phyloP scores from a whole-genome alignment of 192 early-diverging fungal genomes.

The Backusella circina region DNA sequence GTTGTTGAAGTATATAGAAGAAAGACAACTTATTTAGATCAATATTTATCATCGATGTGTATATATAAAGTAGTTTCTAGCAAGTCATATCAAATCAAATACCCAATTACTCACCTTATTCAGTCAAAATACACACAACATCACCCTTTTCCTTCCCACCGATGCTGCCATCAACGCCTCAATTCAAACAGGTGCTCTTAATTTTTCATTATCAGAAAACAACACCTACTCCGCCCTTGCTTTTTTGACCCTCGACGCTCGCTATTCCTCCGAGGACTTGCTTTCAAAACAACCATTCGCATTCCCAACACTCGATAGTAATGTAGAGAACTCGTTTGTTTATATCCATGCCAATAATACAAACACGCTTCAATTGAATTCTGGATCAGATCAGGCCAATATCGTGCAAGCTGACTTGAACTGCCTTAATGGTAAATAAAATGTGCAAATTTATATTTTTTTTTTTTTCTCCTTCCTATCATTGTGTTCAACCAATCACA shows the following conservation, averaged over 20 bases:
- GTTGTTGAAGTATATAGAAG: too few relatives aligned
- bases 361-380: neutral
- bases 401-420: neutral
- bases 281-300: neutral
- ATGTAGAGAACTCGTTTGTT: neutral
- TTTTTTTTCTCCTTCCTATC: neutral
- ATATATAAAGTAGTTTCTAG: neutral
- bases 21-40: too few relatives aligned
- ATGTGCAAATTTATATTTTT: neutral
- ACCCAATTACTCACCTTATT: neutral
- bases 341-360: neutral
- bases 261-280: neutral
- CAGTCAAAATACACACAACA: neutral
- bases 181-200: neutral
- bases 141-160: constrained; percentile 16
- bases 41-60: neutral
- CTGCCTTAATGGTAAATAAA: constrained; percentile 25
- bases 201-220: neutral
- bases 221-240: neutral
- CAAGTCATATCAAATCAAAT: neutral
- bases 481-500: neutral
- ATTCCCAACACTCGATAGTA: neutral
- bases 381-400: neutral
- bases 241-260: neutral
- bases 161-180: constrained; percentile 10